Evolutionary conservation across 805 yeast species (phyloP).

Genomic region (Ogataea neopini): DNA sequence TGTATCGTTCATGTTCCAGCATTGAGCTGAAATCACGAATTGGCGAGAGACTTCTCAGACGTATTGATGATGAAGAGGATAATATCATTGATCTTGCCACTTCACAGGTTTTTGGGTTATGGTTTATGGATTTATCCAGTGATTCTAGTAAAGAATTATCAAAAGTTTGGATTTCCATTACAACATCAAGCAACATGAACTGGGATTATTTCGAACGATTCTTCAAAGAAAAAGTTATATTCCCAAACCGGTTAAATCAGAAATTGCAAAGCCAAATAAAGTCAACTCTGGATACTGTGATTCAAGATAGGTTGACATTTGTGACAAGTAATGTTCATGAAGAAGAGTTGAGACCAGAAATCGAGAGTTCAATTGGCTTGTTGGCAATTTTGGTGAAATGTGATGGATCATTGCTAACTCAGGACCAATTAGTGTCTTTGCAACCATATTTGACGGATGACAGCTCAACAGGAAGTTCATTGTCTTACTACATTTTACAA

Average conservation of each 20-base stretch:
- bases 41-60: constrained; percentile 50
- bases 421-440: constrained; percentile 65
- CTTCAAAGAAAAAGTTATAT: constrained; percentile 45
- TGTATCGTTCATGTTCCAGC: constrained; percentile 43
- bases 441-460: constrained; percentile 64
- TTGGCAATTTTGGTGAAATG: constrained; percentile 58
- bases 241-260: constrained; percentile 27
- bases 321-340: constrained; percentile 39
- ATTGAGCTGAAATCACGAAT: constrained; percentile 40
- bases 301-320: constrained; percentile 39
- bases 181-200: constrained; percentile 39
- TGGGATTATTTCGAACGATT: constrained; percentile 49
- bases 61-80: constrained; percentile 74
- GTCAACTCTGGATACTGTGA: constrained; percentile 29
- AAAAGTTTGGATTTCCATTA: constrained; percentile 33
- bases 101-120: constrained; percentile 36
- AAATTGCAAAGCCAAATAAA: constrained; percentile 19
- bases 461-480: constrained; percentile 37
- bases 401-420: constrained; percentile 54
- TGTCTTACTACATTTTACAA: constrained; percentile 51
- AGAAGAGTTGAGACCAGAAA: constrained; percentile 21
- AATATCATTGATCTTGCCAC: constrained; percentile 45
- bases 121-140: constrained; percentile 32
- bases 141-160: background rate
- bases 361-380: constrained; percentile 46